Evolutionary conservation across 805 yeast species (phyloP).

Genomic region (Ogataea philodendri): DNA sequence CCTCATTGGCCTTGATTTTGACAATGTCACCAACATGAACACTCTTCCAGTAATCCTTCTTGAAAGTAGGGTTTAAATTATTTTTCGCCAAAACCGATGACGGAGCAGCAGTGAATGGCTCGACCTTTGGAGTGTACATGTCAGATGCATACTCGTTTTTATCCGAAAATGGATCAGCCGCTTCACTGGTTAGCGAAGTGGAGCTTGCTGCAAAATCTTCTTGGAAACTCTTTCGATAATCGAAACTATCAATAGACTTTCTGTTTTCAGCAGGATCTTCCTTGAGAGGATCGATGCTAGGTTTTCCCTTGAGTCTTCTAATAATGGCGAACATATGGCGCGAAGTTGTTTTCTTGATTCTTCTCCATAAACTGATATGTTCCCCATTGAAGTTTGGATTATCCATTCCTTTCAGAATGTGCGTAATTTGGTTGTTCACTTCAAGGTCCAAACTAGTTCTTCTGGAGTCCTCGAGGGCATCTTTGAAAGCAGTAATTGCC

Average conservation of each 20-base stretch:
- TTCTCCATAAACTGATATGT: constrained; percentile 65
- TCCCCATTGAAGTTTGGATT: constrained; percentile 66
- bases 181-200: constrained; percentile 14
- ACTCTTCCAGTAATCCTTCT: constrained; percentile 63
- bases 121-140: constrained; percentile 14
- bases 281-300: constrained; percentile 25
- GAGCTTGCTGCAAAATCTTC: constrained; percentile 18
- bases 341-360: constrained; percentile 50
- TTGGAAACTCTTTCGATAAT: constrained; percentile 31
- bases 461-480: constrained; percentile 78
- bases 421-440: constrained; percentile 71
- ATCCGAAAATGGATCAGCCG: constrained; percentile 27
- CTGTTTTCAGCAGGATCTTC: constrained; percentile 25
- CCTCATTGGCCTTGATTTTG: constrained; percentile 66
- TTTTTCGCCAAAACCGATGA: constrained; percentile 14
- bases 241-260: constrained; percentile 35
- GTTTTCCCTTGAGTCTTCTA: constrained; percentile 25
- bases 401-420: constrained; percentile 52
- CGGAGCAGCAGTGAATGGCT: constrained; percentile 33
- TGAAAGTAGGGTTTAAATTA: constrained; percentile 28
- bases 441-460: constrained; percentile 70
- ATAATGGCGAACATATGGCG: constrained; percentile 16
- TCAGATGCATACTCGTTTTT: constrained; percentile 18
- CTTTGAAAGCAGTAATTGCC: constrained; percentile 69
- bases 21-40: constrained; percentile 73